Conservation (phyloP, 768 basidiomycete species). For the Mycena venus region DNA sequence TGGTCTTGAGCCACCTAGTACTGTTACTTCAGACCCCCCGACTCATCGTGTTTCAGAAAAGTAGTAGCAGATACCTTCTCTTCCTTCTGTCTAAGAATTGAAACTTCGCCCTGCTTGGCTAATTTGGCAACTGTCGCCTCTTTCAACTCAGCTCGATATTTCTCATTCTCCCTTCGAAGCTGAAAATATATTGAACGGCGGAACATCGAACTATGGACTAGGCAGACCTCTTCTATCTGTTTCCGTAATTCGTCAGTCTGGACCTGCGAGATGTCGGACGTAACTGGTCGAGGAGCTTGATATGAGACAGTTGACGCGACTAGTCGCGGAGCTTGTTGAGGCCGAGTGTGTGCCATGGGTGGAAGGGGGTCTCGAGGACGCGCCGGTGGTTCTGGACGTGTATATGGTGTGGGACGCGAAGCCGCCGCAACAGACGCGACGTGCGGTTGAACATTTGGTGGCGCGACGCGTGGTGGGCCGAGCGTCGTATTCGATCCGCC, state of each 20-base stretch:
- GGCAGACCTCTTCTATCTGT: conserved; percentile 64
- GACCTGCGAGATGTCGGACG: background rate
- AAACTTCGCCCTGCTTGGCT: conserved; percentile 79
- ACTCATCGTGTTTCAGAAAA: background rate
- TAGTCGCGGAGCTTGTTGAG: background rate
- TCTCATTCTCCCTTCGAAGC: conserved; percentile 65
- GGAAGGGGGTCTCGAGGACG: conserved; percentile 5
- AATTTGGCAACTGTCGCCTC: conserved; percentile 65
- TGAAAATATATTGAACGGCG: conserved; percentile 44
- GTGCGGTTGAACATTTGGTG: background rate
- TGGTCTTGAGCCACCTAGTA: conserved; percentile 71
- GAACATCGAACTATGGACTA: conserved; percentile 17
- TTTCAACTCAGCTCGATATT: conserved; percentile 59
- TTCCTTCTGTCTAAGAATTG: conserved; percentile 72
- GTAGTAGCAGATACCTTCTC: conserved; percentile 65
- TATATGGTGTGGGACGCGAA: background rate
- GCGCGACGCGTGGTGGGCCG: conserved; percentile 12
- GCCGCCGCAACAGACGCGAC: background rate
- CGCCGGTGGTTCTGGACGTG: conserved; percentile 27
- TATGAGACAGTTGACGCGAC: background rate
- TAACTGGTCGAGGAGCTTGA: background rate
- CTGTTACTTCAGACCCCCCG: conserved; percentile 11
- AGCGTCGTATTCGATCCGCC: conserved; percentile 27
- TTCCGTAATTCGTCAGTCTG: conserved; percentile 36
- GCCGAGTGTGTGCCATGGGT: background rate